Base-by-base conservation (phyloP, 1,139 yeast genomes). In the Hansenula lynferdii region DNA sequence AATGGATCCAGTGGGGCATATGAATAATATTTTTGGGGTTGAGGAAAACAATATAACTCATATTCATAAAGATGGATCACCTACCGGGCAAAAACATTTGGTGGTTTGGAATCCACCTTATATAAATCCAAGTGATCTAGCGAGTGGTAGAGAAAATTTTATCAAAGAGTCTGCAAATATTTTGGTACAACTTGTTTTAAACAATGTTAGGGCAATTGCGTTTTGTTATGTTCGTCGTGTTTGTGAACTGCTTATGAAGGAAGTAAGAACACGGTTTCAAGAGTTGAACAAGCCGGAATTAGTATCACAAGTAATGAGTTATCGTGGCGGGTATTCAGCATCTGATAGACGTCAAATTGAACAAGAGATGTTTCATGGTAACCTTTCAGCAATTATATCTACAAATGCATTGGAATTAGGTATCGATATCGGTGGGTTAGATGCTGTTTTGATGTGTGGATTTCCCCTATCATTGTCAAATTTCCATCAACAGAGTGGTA, bases 341-440 rank as follows among this genome's bases (percentile, higher is more conserved):
- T 62, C 72, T 3, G 97, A 92, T 56, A 70, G 99, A 48, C 72
- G 98, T 46, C 72, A 77, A 35, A 92, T 92, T 42, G 99, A 92
- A 58, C 71, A 72, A 35, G 87, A 84, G 53, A 87, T 92, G 96
- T 94, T 92, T 57, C 75, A 75, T 42, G 97, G 97, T 0, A 76
- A 79, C 38, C 62, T 92, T 21, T 68, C 82, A 39, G 97, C 96
- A 0, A 85, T 94, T 22, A 78, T 92, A 4, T 95, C 98, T 0
- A 94, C 99, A 0, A 89, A 89, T 61, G 98, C 99, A 0, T 65
- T 92, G 42, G 99, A 92, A 57, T 69, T 92, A 37, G 99, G 99
- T 35, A 86, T 92, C 37, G 98, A 92, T 65, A 83, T 92, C 46
- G 95, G 97, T 34, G 85, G 84, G 19, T 65, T 92, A 38, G 98